phyloP scores from a whole-genome alignment of 2,329 filamentous ascomycete genomes.

The Alternaria solani region DNA sequence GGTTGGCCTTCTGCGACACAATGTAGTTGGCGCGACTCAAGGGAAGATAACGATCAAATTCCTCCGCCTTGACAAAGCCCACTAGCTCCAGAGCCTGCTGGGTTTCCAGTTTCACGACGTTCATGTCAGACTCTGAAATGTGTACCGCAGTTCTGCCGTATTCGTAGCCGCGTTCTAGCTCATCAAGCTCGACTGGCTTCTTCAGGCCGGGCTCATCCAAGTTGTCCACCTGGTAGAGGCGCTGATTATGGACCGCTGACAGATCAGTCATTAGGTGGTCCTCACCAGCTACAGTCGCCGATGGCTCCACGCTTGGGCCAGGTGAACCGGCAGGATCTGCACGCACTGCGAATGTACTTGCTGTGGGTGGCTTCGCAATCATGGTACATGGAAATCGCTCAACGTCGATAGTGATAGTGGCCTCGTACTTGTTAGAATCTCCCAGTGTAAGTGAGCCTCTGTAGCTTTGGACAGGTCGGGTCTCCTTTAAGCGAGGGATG shows the following conservation, averaged over 20 bases:
- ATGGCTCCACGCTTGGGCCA: slow-evolving; percentile 63
- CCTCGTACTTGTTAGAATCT: slow-evolving; percentile 74
- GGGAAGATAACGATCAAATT: slow-evolving; percentile 84
- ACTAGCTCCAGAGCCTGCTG: slow-evolving; percentile 78
- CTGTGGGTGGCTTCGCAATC: slow-evolving; percentile 74
- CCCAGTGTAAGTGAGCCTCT: slow-evolving; percentile 83
- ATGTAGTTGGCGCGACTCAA: slow-evolving; percentile 84
- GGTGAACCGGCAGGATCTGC: slow-evolving; percentile 54
- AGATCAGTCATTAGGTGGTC: slow-evolving; percentile 57
- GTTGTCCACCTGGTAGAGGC: slow-evolving; percentile 83
- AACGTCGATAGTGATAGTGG: slow-evolving; percentile 81
- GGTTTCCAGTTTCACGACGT: slow-evolving; percentile 88
- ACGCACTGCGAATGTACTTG: slow-evolving; percentile 75
- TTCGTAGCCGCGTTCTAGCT: slow-evolving; percentile 90
- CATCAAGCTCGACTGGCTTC: slow-evolving; percentile 79
- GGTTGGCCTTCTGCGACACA: slow-evolving; percentile 77
- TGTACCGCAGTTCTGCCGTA: slow-evolving; percentile 92
- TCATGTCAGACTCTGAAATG: slow-evolving; percentile 85
- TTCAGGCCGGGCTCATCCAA: slow-evolving; percentile 78
- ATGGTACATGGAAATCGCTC: slow-evolving; percentile 92
- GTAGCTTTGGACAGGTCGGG: slow-evolving; percentile 79
- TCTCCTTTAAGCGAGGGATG: slow-evolving; percentile 76
- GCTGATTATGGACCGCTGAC: slow-evolving; percentile 75
- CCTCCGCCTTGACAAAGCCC: slow-evolving; percentile 80
- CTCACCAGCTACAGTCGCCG: slow-evolving; percentile 56